phyloP scores from a whole-genome alignment of 371 early-diverging fungal genomes.

The Blakeslea trispora region DNA sequence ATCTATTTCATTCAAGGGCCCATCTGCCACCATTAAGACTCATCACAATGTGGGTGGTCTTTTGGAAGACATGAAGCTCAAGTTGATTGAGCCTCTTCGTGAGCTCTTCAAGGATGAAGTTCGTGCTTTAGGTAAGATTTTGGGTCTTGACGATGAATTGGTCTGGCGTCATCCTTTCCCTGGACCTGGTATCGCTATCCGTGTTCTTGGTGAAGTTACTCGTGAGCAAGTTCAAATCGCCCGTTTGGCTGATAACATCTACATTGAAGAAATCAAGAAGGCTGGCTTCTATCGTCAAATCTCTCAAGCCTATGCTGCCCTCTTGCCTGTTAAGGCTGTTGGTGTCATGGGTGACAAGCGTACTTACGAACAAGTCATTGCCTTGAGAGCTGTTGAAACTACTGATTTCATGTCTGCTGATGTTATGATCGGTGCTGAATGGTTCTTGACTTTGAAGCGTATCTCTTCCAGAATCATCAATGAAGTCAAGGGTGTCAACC shows the following conservation, averaged over 20 bases:
- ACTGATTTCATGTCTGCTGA: conserved; percentile 98
- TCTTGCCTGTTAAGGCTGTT: conserved; percentile 93
- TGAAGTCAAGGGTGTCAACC: conserved; percentile 97
- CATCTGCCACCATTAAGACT: conserved; percentile 97
- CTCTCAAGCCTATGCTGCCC: conserved; percentile 96
- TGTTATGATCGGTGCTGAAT: conserved; percentile 70
- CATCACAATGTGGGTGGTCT: conserved; percentile 99
- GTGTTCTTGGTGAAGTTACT: conserved; percentile 95
- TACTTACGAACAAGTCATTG: conserved; percentile 98
- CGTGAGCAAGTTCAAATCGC: conserved; percentile 91
- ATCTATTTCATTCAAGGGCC: conserved; percentile 98
- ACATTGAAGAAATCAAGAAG: conserved; percentile 97
- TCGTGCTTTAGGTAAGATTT: conserved; percentile 85
- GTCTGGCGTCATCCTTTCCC: conserved; percentile 99
- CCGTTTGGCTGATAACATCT: conserved; percentile 93
- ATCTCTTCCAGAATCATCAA: conserved; percentile 95
- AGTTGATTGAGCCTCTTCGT: conserved; percentile 96
- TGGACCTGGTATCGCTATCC: conserved; percentile 97
- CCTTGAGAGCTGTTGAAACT: conserved; percentile 94
- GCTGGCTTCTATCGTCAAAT: conserved; percentile 94
- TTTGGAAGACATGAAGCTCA: conserved; percentile 93
- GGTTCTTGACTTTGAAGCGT: conserved; percentile 72
- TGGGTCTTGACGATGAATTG: conserved; percentile 91
- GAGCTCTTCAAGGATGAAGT: conserved; percentile 99
- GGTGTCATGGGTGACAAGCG: conserved; percentile 99